phyloP scores from a whole-genome alignment of 2,329 filamentous ascomycete genomes.

The Monosporascus cannonballus region DNA sequence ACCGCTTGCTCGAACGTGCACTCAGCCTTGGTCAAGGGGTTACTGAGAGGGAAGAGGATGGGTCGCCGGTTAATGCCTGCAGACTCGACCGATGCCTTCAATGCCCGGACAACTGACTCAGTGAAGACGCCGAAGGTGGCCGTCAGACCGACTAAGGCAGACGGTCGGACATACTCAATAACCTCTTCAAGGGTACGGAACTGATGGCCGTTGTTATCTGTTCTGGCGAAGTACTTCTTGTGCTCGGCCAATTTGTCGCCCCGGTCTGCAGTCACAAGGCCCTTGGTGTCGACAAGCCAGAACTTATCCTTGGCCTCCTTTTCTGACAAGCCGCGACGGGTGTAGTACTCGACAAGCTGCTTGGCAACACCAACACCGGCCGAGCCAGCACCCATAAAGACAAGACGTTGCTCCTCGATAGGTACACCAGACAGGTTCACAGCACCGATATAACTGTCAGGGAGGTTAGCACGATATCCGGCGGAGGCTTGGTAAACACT shows the following conservation, averaged over 20 bases:
- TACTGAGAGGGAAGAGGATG: conserved; percentile 94
- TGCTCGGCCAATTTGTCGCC: conserved; percentile 92
- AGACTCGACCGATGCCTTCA: conserved; percentile 57
- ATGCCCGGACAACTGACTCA: conserved; percentile 70
- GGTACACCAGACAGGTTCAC: conserved; percentile 83
- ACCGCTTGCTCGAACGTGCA: conserved; percentile 95
- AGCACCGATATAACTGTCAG: conserved; percentile 51
- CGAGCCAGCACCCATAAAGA: conserved; percentile 93
- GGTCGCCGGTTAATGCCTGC: conserved; percentile 68
- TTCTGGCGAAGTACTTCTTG: conserved; percentile 65
- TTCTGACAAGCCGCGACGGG: conserved; percentile 83
- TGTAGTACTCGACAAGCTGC: conserved; percentile 96
- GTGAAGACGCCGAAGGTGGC: conserved; percentile 95
- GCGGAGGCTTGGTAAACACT: not conserved
- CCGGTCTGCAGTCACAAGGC: conserved; percentile 86
- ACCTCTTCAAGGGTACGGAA: conserved; percentile 82
- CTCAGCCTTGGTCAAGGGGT: conserved; percentile 93
- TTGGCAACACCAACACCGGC: conserved; percentile 96
- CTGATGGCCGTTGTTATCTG: conserved; percentile 59
- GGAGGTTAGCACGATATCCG: conserved; percentile 8
- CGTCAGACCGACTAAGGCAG: conserved; percentile 87
- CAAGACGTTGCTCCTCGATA: conserved; percentile 82
- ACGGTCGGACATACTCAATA: conserved; percentile 91
- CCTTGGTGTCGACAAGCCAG: conserved; percentile 96
- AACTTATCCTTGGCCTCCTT: conserved; percentile 85